Evolutionary conservation across 1,284 basidiomycete genomes (phyloP), one percentile per base, ranked within the genome.

Genomic region (Tausonia pullulans): DNA sequence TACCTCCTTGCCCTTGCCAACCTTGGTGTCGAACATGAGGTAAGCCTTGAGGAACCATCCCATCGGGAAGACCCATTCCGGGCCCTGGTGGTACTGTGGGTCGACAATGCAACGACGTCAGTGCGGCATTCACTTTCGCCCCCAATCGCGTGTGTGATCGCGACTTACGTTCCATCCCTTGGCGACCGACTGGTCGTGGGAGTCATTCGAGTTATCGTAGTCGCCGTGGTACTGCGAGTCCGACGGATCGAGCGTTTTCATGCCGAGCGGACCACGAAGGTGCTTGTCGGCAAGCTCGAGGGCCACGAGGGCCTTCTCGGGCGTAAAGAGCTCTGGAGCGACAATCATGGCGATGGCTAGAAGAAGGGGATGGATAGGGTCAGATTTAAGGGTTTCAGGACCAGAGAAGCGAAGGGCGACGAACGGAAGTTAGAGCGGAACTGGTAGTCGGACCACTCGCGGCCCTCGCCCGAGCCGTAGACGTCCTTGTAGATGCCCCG

Each of bases 401-500:
- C 27, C 6, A 39, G 40, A 16, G 39, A 41, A 3, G 48, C 8
- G 11, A 50, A 51, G 39, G 13, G 13, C 44, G 54, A 56, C 60
- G 4, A 8, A 14, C 90, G 85, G 80, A 93, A 95, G 78, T 97
- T 96, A 72, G 86, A 84, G 66, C 91, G 83, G 70, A 94, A 72
- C 77, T 98, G 95, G 75, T 98, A 98, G 77, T 98, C 94, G 6
- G 90, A 90, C 87, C 92, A 97, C 76, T 93, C 90, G 63, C 90
- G 83, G 11, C 86, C 87, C 61, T 80, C 73, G 1, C 90, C 90
- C 14, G 93, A 92, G 49, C 92, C 91, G 70, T 88, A 90, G 5
- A 98, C 92, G 72, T 98, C 95, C 80, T 98, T 98, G 82, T 98
- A 98, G 74, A 98, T 95, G 4, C 95, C 95, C 58, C 95, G 83